These are phyloP conservation scores for Penicillium glabrum DNA, from an alignment of 2,329 filamentous ascomycete genomes.

Conservation along the genomic window DNA sequence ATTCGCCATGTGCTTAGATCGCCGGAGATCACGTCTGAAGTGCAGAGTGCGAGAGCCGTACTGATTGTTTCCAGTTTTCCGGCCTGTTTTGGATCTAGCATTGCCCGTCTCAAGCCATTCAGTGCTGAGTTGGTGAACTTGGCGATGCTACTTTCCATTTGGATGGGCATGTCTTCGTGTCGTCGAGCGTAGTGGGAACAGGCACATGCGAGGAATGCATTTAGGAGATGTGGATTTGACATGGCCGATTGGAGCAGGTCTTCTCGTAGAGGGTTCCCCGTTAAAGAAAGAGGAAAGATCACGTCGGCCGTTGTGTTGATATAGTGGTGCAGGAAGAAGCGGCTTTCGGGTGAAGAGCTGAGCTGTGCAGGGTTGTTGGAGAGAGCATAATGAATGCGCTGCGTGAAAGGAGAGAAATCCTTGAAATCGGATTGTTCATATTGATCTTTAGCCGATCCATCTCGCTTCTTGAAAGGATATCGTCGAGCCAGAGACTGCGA, in stretches of 20 bases:
- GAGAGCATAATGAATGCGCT: constrained; percentile 2
- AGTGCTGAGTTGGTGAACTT: constrained; percentile 6
- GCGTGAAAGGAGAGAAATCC: background rate
- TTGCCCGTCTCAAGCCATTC: constrained; percentile 1
- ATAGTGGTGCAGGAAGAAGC: constrained; percentile 7
- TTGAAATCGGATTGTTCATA: background rate
- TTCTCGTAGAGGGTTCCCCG: constrained; percentile 2
- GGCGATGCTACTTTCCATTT: background rate
- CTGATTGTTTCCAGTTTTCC: constrained; percentile 2
- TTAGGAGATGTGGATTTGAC: constrained; percentile 3
- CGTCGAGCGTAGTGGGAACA: constrained; percentile 2
- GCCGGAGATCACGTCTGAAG: constrained; percentile 6
- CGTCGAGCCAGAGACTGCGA: background rate
- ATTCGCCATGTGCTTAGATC: constrained; percentile 7
- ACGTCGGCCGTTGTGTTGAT: constrained; percentile 4
- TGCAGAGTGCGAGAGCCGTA: constrained; percentile 7
- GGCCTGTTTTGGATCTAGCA: constrained; percentile 5
- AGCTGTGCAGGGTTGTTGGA: constrained; percentile 1
- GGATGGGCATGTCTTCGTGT: background rate
- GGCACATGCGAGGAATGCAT: constrained; percentile 6
- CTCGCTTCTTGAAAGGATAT: background rate
- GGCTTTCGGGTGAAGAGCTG: constrained; percentile 2
- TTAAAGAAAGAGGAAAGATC: constrained; percentile 6
- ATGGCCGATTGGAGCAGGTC: constrained; percentile 4
- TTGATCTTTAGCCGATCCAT: background rate